Conservation (phyloP, 2,329 filamentous ascomycete genomes). For the Colletotrichum cordylinicola region DNA sequence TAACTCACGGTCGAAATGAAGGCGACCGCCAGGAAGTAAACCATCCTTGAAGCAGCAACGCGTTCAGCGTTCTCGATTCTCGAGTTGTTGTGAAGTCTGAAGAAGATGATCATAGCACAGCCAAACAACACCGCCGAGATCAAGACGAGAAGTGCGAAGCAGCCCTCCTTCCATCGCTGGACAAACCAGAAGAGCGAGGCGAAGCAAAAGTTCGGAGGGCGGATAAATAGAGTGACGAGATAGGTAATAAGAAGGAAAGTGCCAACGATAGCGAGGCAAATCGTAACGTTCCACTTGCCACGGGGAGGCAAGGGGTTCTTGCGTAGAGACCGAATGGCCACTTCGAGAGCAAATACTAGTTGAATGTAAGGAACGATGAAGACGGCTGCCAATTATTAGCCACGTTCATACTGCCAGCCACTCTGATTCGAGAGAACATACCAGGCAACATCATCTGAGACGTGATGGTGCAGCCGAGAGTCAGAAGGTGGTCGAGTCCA, state of each 20-base stretch:
- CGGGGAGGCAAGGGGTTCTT: slow-evolving; percentile 62
- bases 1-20: slow-evolving; percentile 61
- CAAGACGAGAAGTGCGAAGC: slow-evolving; percentile 58
- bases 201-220: slow-evolving; percentile 66
- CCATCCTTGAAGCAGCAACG: slow-evolving; percentile 70
- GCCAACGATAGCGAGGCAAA: slow-evolving; percentile 59
- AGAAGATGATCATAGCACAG: slow-evolving; percentile 59
- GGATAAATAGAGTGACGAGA: slow-evolving; percentile 61
- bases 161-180: slow-evolving; percentile 62
- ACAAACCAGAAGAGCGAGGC: slow-evolving; percentile 73
- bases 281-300: slow-evolving; percentile 63
- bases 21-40: slow-evolving; percentile 68
- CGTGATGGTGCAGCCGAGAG: slow-evolving; percentile 56
- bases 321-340: slow-evolving; percentile 59
- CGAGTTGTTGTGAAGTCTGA: slow-evolving; percentile 59
- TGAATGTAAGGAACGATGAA: slow-evolving; percentile 73
- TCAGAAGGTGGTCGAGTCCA: slow-evolving; percentile 57
- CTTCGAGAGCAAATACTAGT: slow-evolving; percentile 69
- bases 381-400: slow-evolving; percentile 54
- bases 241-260: slow-evolving; percentile 61
- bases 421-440: slow-evolving; percentile 35
- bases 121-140: slow-evolving; percentile 57
- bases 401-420: neutral
- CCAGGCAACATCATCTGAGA: slow-evolving; percentile 67
- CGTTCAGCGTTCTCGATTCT: slow-evolving; percentile 65